phyloP scores from a whole-genome alignment of 129 eudicot genomes.

The Sambucus nigra region DNA sequence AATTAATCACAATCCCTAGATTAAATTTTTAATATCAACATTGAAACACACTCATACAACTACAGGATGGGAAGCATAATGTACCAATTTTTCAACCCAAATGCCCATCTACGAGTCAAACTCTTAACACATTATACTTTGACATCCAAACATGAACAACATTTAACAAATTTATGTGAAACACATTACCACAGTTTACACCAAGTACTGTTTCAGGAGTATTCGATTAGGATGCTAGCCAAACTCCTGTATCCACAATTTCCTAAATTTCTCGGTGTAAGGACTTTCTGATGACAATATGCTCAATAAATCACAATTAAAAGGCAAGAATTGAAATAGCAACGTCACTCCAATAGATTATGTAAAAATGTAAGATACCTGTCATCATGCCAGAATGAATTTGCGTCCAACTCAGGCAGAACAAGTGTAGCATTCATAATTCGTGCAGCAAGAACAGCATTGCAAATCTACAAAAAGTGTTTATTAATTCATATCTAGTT shows the following conservation, averaged over 20 bases:
- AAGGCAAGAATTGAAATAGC: neutral
- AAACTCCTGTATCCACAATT: neutral
- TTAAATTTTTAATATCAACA: too few species aligned
- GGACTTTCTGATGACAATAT: neutral
- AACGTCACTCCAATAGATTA: neutral
- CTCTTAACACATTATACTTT: too few species aligned
- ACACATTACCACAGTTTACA: neutral
- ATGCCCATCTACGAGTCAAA: too few species aligned
- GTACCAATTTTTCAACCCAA: too few species aligned
- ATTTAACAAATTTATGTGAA: neutral
- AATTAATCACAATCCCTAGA: too few species aligned
- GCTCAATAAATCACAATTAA: neutral
- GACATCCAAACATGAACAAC: neutral
- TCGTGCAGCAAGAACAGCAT: conserved; percentile 98
- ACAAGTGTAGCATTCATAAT: conserved; percentile 97
- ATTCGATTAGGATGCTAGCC: neutral
- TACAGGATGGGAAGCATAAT: too few species aligned
- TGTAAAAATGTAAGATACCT: conserved; percentile 33
- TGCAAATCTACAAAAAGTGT: conserved; percentile 53
- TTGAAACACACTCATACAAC: neutral
- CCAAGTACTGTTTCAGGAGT: neutral
- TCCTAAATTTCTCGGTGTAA: neutral
- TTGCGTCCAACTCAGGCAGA: conserved; percentile 92
- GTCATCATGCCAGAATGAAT: conserved; percentile 92
- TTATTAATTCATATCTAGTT: neutral